Evolutionary conservation across 192 early-diverging fungal species (phyloP), one percentile per base, ranked within the genome.

Genomic region (Entophlyctis luteolus): DNA sequence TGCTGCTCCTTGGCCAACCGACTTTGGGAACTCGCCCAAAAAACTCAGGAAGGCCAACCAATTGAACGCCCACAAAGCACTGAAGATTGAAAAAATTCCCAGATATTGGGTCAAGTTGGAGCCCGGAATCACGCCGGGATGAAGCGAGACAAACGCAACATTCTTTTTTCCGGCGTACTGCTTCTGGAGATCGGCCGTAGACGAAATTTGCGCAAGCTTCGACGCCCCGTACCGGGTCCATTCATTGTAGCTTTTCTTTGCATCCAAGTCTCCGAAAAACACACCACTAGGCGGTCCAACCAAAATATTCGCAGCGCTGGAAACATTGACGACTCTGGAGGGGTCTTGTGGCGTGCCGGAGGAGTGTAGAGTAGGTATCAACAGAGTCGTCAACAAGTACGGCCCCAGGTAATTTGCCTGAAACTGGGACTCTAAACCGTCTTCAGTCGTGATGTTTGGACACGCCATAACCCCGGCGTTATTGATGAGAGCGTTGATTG

Each of bases 361-460:
- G 25, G 27, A 37, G 22, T 25, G 45, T 10, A 71, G 52, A 20
- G 32, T 10, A 16, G 65, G 66, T 6, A 70, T 18, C 18, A 71
- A 65, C 12, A 71, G 69, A 8, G n/a, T 14, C 0, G 63, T 70
- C 2, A 71, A 38, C 31, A 33, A 53, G 48, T 70, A 71, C 29
- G 69, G 69, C 25, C 68, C 83, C 2, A 84, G 55, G 57, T 84
- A 79, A 53, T 84, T 84, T n/a, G 71, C 73, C 2, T 72, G 83
- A 38, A 84, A 80, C 50, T 84, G 83, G 6, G 73, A 62, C 56
- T 84, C 83, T 27, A 83, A 69, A 27, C 82, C 82, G 31, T 84
- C 80, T 34, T 79, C 55, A 16, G 81, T 78, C 1, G 66, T 34
- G 6, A 31, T 36, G 52, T 62, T 70, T 2, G 82, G 82, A 32